Base-by-base conservation (phyloP, 2,329 filamentous ascomycete genomes). In the Aschersonia sp. region DNA sequence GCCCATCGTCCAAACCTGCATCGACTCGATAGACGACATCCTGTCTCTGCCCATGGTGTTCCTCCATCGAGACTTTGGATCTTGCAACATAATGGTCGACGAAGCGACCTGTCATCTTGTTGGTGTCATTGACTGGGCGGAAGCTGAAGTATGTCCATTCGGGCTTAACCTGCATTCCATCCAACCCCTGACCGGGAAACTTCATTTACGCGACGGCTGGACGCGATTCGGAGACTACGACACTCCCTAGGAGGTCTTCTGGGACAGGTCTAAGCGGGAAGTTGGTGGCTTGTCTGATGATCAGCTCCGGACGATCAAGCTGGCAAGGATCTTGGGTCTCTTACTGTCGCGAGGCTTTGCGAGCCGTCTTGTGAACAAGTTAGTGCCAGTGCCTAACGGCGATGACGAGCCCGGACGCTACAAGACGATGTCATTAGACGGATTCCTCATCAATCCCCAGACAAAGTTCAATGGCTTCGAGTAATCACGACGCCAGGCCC, bases 61-160 rank as follows among this genome's bases (percentile, higher is more conserved):
- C 14, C 56, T 66, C 2, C 63, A 69, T 49, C 52, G 54, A 49
- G 63, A 68, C 46, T 65, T 70, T 52, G 53, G 60, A 29, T 35
- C 47, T 31, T 63, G 54, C 55, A 70, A 70, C 49, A 63, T 69
- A 41, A 58, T 69, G 8, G 65, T 70, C 5, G 57, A 68, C 41
- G 55, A 63, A 31, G 46, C 11, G 42, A 54, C 63, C 33, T 67
- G 58, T 54, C 60, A 63, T 53, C 50, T 70, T 4, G 55, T 56
- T 33, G 65, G 66, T 2, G 64, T 69, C 6, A 57, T 70, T 47
- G 65, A 68, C 56, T 71, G 63, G 65, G 61, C 66, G 1, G 63
- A 69, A 53, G 61, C 65, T 4, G 56, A 61, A 44, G 58, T 68
- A 30, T 46, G 57, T n/a, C 64, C 66, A 6, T 70, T 70, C 51